Conservation (phyloP, 2,329 filamentous ascomycete species). For the Stagonosporopsis cucurbitacearum region DNA sequence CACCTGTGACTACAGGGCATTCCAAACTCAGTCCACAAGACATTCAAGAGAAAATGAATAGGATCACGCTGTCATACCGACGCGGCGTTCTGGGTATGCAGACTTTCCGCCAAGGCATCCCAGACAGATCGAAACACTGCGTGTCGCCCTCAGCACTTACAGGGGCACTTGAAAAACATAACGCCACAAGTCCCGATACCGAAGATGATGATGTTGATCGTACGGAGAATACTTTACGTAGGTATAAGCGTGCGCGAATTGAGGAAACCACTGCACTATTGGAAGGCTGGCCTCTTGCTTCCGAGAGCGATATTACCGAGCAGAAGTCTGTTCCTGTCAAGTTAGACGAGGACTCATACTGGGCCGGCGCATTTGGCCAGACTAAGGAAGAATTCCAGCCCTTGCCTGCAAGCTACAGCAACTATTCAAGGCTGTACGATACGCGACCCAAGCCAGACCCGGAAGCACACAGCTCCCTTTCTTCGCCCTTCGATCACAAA, state of each 20-base stretch:
- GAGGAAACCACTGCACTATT: background rate
- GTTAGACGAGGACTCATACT: constrained; percentile 2
- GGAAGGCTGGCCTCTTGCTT: background rate
- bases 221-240: background rate
- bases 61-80: background rate
- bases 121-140: constrained; percentile 5
- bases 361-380: constrained; percentile 3
- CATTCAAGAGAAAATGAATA: background rate
- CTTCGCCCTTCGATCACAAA: background rate
- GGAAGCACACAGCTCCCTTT: no score
- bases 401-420: background rate
- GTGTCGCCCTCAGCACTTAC: constrained; percentile 7
- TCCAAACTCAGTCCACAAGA: background rate
- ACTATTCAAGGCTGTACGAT: background rate
- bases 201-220: background rate
- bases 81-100: background rate
- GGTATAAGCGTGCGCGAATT: constrained; percentile 9
- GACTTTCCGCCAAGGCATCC: background rate
- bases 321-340: background rate
- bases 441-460: background rate
- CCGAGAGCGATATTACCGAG: background rate
- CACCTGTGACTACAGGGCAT: background rate
- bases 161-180: background rate
- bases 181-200: background rate
- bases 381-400: background rate